phyloP scores from a whole-genome alignment of 345 rosid species.

The Schrenkiella parvula region DNA sequence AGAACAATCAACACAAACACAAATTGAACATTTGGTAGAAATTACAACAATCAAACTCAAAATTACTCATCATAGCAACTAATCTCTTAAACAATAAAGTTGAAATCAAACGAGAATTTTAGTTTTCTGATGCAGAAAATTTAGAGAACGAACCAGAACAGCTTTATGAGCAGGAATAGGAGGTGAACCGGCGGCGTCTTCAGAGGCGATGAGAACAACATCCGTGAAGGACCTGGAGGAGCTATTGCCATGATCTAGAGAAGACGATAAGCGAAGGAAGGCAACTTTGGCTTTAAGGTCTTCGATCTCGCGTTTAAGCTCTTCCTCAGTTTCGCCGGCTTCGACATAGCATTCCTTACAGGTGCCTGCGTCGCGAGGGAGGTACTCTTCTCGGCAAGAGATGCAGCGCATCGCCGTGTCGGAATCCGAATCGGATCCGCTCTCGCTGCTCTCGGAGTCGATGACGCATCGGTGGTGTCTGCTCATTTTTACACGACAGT shows the following conservation, averaged over 20 bases:
- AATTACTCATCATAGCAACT: background rate
- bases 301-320: conserved; percentile 70
- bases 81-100: background rate
- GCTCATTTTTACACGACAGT: conserved; percentile 17
- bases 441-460: conserved; percentile 13
- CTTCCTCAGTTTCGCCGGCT: conserved; percentile 62
- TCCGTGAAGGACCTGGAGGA: conserved; percentile 44
- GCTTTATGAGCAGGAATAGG: conserved; percentile 65
- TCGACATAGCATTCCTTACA: conserved; percentile 63
- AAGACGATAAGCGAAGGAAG: conserved; percentile 57
- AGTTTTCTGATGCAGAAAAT: background rate
- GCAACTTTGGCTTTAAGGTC: conserved; percentile 66
- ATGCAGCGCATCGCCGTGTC: conserved; percentile 49
- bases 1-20: no score
- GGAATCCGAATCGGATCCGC: conserved; percentile 29
- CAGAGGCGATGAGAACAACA: conserved; percentile 59
- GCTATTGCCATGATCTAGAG: conserved; percentile 37
- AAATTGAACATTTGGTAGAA: background rate
- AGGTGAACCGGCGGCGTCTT: conserved; percentile 33
- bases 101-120: background rate
- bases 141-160: conserved; percentile 49
- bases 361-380: conserved; percentile 47
- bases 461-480: conserved; percentile 18
- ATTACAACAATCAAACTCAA: background rate
- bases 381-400: conserved; percentile 64